Evolutionary conservation across 176 grass and related monocot genomes (phyloP).

Genomic region (Cenchrus americanus): DNA sequence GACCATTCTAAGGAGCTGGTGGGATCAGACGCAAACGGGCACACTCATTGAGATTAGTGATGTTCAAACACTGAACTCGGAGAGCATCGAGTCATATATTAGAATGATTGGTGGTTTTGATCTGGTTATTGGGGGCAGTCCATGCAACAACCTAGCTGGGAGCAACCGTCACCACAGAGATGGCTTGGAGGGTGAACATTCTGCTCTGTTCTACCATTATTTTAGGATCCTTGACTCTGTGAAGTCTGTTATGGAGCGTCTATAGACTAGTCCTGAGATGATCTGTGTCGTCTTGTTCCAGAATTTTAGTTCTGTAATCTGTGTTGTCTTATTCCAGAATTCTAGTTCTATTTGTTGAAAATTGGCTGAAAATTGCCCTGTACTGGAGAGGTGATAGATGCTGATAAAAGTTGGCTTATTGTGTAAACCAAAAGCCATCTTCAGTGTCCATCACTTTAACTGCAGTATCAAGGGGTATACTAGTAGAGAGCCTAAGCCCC

Average conservation of each 20-base stretch:
- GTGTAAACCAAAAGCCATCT: too few species aligned
- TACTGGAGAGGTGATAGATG: too few species aligned
- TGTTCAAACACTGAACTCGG: conserved; percentile 51
- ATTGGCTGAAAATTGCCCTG: too few species aligned
- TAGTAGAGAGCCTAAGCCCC: neutral
- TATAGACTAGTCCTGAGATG: neutral
- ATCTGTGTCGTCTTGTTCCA: too few species aligned
- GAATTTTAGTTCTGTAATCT: too few species aligned
- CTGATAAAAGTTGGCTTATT: too few species aligned
- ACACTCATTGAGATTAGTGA: conserved; percentile 65
- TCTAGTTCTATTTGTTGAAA: too few species aligned
- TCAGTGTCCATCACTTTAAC: too few species aligned
- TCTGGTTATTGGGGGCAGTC: conserved; percentile 83
- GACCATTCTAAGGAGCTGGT: conserved; percentile 74
- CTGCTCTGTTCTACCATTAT: conserved; percentile 77
- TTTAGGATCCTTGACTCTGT: conserved; percentile 68
- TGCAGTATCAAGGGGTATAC: too few species aligned
- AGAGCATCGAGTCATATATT: conserved; percentile 39
- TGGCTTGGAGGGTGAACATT: conserved; percentile 83
- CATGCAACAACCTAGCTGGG: conserved; percentile 84
- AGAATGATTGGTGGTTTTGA: conserved; percentile 64
- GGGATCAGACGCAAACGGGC: conserved; percentile 81
- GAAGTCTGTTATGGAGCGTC: conserved; percentile 48
- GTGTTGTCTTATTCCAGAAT: too few species aligned
- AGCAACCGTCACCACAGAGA: conserved; percentile 78